Percentiles rank a stretch among this genome's conserved stretches.
Evolutionary conservation across 2,329 filamentous ascomycete species (phyloP).

Genomic region (Epicoccum nigrum): DNA sequence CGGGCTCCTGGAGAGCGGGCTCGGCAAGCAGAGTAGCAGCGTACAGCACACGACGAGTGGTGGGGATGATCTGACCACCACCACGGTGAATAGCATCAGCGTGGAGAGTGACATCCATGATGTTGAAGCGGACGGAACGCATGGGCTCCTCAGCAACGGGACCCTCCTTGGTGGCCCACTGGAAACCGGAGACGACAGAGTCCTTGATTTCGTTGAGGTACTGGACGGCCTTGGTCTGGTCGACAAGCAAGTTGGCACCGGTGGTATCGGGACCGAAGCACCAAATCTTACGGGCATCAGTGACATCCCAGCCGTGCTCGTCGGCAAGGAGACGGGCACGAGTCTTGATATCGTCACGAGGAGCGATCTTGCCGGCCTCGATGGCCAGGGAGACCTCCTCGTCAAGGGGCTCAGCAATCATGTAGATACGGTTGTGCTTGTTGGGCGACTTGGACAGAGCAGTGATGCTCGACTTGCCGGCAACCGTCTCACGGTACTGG

Average conservation of each 20-base stretch:
- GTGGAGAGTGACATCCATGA: conserved; percentile 99
- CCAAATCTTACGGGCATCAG: conserved; percentile 99
- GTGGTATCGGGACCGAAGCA: conserved; percentile 98
- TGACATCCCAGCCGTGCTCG: conserved; percentile 98
- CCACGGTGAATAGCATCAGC: conserved; percentile 99
- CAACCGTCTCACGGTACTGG: conserved; percentile 96
- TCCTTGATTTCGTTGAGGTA: conserved; percentile 99
- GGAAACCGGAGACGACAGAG: conserved; percentile 99
- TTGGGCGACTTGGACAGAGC: conserved; percentile 99
- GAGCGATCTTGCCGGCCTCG: conserved; percentile 86
- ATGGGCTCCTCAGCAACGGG: conserved; percentile 98
- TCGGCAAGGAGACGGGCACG: conserved; percentile 96
- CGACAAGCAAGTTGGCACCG: conserved; percentile 97
- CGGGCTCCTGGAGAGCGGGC: conserved; percentile 90
- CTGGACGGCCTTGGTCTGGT: conserved; percentile 99
- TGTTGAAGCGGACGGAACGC: conserved; percentile 97
- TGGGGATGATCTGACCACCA: conserved; percentile 98
- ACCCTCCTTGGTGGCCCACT: conserved; percentile 98
- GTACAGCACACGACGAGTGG: conserved; percentile 96
- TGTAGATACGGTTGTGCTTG: conserved; percentile 99
- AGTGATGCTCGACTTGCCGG: conserved; percentile 84
- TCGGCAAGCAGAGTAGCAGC: conserved; percentile 89
- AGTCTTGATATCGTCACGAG: conserved; percentile 98
- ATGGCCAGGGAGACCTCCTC: conserved; percentile 93
- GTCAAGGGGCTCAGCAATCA: conserved; percentile 85